phyloP scores from a whole-genome alignment of 1,139 yeast species.

The Saccharomycopsis crataegensis region DNA sequence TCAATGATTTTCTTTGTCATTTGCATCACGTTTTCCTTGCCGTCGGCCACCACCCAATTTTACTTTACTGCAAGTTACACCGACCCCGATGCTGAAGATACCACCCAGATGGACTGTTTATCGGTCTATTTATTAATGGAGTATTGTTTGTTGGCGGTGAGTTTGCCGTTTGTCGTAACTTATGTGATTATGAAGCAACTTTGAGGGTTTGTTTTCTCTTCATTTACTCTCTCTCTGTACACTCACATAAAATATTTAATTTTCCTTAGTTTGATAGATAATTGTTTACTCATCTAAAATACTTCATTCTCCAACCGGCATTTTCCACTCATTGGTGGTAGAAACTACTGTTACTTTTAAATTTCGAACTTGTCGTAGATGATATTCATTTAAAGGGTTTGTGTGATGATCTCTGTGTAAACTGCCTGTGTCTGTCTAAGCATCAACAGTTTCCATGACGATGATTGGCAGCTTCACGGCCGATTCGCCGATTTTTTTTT shows the following conservation, averaged over 20 bases:
- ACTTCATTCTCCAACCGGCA: no score
- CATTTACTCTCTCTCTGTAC: not conserved
- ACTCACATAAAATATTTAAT: not conserved
- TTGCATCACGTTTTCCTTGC: constrained; percentile 57
- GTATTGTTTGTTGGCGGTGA: constrained; percentile 48
- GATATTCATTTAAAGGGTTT: no score
- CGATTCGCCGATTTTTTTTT: no score
- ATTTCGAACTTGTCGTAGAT: no score
- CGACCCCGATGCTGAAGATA: constrained; percentile 49
- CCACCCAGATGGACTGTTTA: constrained; percentile 67
- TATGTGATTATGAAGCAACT: constrained; percentile 42
- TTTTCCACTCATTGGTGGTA: no score
- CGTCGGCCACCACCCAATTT: constrained; percentile 66
- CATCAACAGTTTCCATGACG: no score
- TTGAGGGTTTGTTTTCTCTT: constrained; percentile 17
- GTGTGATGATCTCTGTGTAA: no score
- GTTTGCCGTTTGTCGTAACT: constrained; percentile 61
- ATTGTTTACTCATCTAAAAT: no score
- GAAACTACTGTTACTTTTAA: no score
- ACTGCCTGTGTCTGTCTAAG: no score
- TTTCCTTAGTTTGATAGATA: not conserved
- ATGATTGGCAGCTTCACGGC: no score
- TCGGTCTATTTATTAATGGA: constrained; percentile 58
- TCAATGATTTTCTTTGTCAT: constrained; percentile 58
- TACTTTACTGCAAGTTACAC: constrained; percentile 73